Percentiles rank a stretch among this genome's conserved stretches.
phyloP scores from a whole-genome alignment of 768 basidiomycete genomes.

The Mycena leptocephala region DNA sequence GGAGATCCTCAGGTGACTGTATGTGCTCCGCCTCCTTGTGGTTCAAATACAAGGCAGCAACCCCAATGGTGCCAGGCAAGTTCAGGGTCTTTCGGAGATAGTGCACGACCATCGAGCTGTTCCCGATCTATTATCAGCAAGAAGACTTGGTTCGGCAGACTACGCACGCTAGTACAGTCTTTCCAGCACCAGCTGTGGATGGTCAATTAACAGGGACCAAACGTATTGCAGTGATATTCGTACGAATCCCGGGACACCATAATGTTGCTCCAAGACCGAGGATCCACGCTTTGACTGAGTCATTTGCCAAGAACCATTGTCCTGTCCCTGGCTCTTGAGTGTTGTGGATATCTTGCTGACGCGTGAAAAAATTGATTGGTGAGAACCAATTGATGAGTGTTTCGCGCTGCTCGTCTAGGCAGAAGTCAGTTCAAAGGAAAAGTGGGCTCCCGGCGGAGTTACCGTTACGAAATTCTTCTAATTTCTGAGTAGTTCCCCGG shows the following conservation, averaged over 20 bases:
- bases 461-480: not conserved
- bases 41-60: not conserved
- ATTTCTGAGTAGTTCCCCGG: not conserved
- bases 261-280: not conserved
- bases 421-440: not conserved
- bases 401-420: not conserved
- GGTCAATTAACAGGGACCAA: not conserved
- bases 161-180: slow-evolving; percentile 16
- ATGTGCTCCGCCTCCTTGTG: not conserved
- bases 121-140: not conserved
- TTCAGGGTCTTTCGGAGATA: not conserved
- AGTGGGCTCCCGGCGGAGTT: not conserved
- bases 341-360: slow-evolving; percentile 7
- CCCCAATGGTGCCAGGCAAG: not conserved
- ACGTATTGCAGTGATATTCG: not conserved
- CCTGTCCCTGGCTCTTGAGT: slow-evolving; percentile 4
- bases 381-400: slow-evolving; percentile 6
- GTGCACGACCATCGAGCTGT: slow-evolving; percentile 5
- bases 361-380: slow-evolving; percentile 10
- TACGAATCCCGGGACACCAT: slow-evolving; percentile 22
- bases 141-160: too few species aligned
- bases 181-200: slow-evolving; percentile 17
- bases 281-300: not conserved
- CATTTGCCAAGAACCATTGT: not conserved
- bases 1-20: not conserved